phyloP scores from a whole-genome alignment of 2,329 filamentous ascomycete species.

The Rhexocercosporidium sp. region DNA sequence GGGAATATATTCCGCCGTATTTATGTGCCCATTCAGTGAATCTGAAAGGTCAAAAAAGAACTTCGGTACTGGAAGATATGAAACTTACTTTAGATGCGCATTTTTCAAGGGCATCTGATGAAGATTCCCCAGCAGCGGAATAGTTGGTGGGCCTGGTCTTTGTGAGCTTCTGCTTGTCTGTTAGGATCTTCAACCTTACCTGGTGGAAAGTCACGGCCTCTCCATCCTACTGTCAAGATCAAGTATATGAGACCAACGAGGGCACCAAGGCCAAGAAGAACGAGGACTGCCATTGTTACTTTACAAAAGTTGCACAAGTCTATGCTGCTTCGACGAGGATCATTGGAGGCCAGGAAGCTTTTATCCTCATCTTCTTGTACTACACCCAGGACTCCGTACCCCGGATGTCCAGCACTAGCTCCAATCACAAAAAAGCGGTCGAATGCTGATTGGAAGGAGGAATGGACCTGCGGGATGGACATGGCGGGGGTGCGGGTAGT shows the following conservation, averaged over 20 bases:
- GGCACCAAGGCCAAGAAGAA: background rate
- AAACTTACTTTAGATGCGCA: conserved; percentile 38
- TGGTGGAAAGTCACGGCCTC: conserved; percentile 13
- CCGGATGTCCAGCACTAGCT: background rate
- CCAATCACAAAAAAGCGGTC: background rate
- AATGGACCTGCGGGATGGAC: background rate
- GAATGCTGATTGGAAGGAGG: conserved; percentile 14
- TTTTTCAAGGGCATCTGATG: conserved; percentile 36
- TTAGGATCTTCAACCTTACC: background rate
- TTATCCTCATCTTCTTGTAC: background rate
- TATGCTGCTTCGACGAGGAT: background rate
- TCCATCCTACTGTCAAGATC: conserved; percentile 10
- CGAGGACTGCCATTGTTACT: conserved; percentile 5
- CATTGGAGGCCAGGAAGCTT: background rate
- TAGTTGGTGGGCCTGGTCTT: conserved; percentile 26
- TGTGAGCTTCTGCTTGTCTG: background rate
- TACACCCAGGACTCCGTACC: background rate
- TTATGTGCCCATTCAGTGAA: conserved; percentile 50
- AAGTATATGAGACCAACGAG: conserved; percentile 10
- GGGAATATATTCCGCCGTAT: conserved; percentile 49
- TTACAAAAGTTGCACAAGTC: background rate
- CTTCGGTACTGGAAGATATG: background rate
- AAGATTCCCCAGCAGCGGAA: conserved; percentile 32
- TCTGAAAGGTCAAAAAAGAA: conserved; percentile 31
- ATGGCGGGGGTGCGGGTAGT: conserved; percentile 3